Conservation (phyloP, 352 stramenopile species). For the Elongisporangium anandrum region DNA sequence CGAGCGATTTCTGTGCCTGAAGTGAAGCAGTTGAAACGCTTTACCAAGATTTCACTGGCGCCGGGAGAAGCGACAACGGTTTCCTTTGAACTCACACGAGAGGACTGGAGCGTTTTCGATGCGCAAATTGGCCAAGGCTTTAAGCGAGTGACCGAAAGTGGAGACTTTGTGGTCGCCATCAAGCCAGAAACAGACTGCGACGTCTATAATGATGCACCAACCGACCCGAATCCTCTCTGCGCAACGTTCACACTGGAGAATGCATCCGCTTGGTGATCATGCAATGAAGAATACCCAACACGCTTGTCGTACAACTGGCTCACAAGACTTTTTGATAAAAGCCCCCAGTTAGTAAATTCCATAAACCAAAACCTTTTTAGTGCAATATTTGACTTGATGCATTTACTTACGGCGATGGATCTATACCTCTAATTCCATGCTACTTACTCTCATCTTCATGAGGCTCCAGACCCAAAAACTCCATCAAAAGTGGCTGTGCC, state of each 20-base stretch:
- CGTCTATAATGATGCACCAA: conserved; percentile 31
- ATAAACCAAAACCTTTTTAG: background rate
- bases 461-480: conserved; percentile 35
- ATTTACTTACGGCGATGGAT: background rate
- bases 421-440: background rate
- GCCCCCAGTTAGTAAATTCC: background rate
- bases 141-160: conserved; percentile 56
- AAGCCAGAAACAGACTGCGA: conserved; percentile 73
- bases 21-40: conserved; percentile 79
- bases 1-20: conserved; percentile 62
- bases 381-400: background rate
- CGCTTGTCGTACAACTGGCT: background rate
- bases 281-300: conserved; percentile 1
- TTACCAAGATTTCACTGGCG: conserved; percentile 63
- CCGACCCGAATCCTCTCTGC: conserved; percentile 32
- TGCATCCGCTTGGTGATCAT: conserved; percentile 24
- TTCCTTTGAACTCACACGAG: conserved; percentile 36
- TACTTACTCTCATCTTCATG: background rate
- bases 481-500: conserved; percentile 51
- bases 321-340: background rate
- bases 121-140: conserved; percentile 61
- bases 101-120: conserved; percentile 61
- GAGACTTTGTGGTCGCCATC: conserved; percentile 61
- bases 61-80: conserved; percentile 34
- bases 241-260: conserved; percentile 37